These are phyloP conservation scores for Monosporascus sp. DNA, from an alignment of 2,329 filamentous ascomycete species.

Conservation along the genomic window DNA sequence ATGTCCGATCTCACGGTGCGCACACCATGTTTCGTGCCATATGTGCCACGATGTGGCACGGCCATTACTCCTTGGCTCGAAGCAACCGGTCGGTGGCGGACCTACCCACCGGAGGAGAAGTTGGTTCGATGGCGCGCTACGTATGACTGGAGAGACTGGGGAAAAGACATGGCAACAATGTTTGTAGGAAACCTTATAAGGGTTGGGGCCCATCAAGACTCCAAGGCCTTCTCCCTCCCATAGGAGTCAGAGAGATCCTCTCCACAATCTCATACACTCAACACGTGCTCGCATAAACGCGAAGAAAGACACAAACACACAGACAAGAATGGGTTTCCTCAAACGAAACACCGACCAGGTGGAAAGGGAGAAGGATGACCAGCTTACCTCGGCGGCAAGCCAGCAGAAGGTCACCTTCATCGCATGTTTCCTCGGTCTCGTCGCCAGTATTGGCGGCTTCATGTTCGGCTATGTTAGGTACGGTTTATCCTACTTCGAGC, in stretches of 20 bases:
- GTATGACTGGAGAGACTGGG: neutral
- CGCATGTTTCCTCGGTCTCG: slow-evolving; percentile 43
- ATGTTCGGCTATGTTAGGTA: slow-evolving; percentile 56
- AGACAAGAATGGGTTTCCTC: slow-evolving; percentile 22
- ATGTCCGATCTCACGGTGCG: neutral
- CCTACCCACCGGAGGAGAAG: neutral
- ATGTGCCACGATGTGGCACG: neutral
- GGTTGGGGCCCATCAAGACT: neutral
- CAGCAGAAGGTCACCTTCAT: slow-evolving; percentile 26
- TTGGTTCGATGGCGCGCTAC: neutral
- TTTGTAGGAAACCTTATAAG: neutral
- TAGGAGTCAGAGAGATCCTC: neutral
- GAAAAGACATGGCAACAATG: no score
- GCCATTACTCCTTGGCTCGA: neutral
- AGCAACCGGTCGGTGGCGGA: neutral
- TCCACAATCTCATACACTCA: neutral
- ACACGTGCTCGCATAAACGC: neutral
- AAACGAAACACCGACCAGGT: slow-evolving; percentile 22
- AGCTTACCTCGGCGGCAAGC: slow-evolving; percentile 2
- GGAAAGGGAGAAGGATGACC: slow-evolving; percentile 15
- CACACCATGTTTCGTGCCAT: neutral
- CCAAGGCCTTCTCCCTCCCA: neutral
- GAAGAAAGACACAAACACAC: neutral
- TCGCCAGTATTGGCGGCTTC: slow-evolving; percentile 52
- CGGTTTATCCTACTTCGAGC: slow-evolving; percentile 6